Conservation (phyloP, 1,139 yeast species). For the Debaryomyces psychrophilus region DNA sequence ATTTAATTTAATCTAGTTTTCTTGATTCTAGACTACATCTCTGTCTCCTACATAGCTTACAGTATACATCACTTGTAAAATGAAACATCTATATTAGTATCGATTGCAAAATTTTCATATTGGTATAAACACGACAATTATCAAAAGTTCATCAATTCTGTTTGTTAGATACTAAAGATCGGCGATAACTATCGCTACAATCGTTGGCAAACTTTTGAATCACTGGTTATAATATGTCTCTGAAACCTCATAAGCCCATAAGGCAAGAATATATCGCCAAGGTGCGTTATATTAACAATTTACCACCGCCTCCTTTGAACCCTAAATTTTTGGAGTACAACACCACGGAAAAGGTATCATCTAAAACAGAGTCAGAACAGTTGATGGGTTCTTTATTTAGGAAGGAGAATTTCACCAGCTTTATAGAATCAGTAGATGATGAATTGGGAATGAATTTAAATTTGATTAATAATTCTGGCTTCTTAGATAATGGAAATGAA, state of each 20-base stretch:
- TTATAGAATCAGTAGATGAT: constrained; percentile 71
- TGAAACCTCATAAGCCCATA: constrained; percentile 36
- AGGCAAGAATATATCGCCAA: constrained; percentile 90
- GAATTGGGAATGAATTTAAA: constrained; percentile 80
- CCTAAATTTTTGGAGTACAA: constrained; percentile 75
- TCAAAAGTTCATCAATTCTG: background rate
- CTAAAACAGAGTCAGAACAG: constrained; percentile 59
- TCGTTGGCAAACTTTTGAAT: background rate
- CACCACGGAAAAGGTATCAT: constrained; percentile 40
- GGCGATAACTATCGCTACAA: background rate
- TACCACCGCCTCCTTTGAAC: constrained; percentile 93
- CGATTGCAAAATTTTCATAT: background rate
- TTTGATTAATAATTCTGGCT: constrained; percentile 65
- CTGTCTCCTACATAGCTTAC: no score
- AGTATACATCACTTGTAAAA: no score
- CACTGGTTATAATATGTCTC: constrained; percentile 9
- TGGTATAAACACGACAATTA: background rate
- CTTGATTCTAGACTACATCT: no score
- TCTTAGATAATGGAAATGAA: constrained; percentile 65
- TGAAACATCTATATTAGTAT: background rate
- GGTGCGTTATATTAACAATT: constrained; percentile 78
- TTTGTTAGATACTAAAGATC: background rate
- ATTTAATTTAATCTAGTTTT: no score
- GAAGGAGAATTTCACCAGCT: constrained; percentile 68
- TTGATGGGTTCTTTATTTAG: constrained; percentile 75